Evolutionary conservation across 495 filamentous ascomycete genomes (phyloP), one percentile per base, ranked within the genome.

Genomic region (Acidiella bohemica): DNA sequence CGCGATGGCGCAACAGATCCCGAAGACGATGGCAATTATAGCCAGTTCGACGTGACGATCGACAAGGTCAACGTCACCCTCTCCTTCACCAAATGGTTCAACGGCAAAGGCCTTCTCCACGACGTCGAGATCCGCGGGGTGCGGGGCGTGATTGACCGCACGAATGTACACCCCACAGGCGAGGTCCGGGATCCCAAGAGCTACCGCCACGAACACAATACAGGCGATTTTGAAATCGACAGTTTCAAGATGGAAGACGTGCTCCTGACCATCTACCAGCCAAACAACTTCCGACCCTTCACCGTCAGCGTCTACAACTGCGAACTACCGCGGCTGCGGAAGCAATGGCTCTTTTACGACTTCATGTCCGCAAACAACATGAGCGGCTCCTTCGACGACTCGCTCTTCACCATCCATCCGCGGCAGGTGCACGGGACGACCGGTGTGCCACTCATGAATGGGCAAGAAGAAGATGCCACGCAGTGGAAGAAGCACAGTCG

Each of bases 71-170:
- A 95, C 51, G 92, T 97, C 19, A 95, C 88, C 0, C 60, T 97
- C n/a, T 97, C 90, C 0, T 95, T 97, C 49, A 70, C 83, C 2
- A 94, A 93, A 53, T 97, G 90, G 90, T 84, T 93, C 67, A 95
- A 93, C 51, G 88, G 90, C 17, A 94, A 87, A 62, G 90, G 90
- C 0, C 72, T 93, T 3, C 70, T 97, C 11, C 77, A 79, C 48
- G 81, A 94, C 62, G 90, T 95, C 30, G 85, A 94, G 53, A 76
- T 97, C 10, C 87, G 84, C 53, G 90, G 90, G 11, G 81, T 97
- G n/a, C 76, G 90, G 40, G 90, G 90, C n/a, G 84, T 95, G 11
- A 69, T 97, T 22, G 90, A 97, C 57, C 73, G 88, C 45, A 87
- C 84, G 2, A 75, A 75, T 25, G 76, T 97, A 12, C 63, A 67